These are phyloP conservation scores for Argentina anserina DNA, from an alignment of 306 rosid genomes.

Conservation along the genomic window DNA sequence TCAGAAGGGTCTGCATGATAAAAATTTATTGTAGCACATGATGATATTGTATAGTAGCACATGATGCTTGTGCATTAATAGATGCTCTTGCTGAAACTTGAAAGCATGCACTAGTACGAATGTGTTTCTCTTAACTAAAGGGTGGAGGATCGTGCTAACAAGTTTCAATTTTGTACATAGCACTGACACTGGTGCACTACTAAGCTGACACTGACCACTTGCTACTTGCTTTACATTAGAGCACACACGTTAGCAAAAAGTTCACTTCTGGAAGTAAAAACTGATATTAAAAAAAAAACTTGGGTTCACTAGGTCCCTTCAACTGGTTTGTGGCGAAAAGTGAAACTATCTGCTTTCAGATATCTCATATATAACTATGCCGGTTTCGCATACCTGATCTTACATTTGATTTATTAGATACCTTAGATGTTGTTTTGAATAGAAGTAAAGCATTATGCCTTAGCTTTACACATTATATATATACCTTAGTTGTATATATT, in stretches of 20 bases:
- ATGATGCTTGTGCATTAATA: not conserved
- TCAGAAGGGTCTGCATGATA: not conserved
- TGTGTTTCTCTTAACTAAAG: not conserved
- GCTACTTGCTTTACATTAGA: not conserved
- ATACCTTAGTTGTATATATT: not conserved
- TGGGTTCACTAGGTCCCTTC: not conserved
- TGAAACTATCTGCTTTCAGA: not conserved
- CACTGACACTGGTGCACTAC: not conserved
- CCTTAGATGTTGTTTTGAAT: not conserved
- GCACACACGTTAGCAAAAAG: not conserved
- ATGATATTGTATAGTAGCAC: not conserved
- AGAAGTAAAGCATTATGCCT: not conserved
- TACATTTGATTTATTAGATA: not conserved
- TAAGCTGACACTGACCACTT: not conserved
- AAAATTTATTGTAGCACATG: not conserved
- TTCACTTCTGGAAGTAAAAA: not conserved
- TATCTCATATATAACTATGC: not conserved
- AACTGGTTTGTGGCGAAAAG: not conserved
- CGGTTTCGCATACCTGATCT: not conserved
- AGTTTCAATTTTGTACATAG: not conserved
- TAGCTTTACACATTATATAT: not conserved
- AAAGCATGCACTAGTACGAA: not conserved
- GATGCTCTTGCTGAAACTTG: not conserved
- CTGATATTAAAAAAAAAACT: not conserved
- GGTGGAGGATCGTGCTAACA: not conserved